Base-by-base conservation (phyloP, 148 eudicot species). In the Pouteria glomerata region DNA sequence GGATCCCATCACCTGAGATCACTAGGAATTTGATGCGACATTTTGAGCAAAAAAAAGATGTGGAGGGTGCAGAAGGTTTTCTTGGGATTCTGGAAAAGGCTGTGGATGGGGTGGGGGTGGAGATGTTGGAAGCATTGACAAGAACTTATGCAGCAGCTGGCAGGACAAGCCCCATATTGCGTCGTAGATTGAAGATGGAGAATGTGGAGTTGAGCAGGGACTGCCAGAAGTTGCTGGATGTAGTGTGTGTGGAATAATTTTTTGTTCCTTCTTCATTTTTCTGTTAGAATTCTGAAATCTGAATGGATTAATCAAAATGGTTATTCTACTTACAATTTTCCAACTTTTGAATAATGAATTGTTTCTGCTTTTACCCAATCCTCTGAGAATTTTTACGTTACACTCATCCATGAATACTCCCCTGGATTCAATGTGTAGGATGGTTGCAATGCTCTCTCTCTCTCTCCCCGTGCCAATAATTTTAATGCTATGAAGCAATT, bases 161-260 rank as follows among this genome's bases (percentile, higher is more conserved):
- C 61, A 91, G 68, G 75, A 91, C 82, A 58, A 91, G 82, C 73
- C 86, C 91, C 37, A 76, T 85, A 2, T 65, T 94, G 81, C 73
- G 79, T 55, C 89, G 88, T 19, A 76, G 96, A 73, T 57, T 94
- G 79, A 94, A 88, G 80, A 91, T 94, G 98, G 97, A 91, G 81
- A 91, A 89, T 68, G 82, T 89, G 23, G 93, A 91, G 81, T 82
- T 91, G 80, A 86, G 87, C 48, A 92, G 85, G 7, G 91, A 76
- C 59, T 85, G 89, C 73, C 84, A 84, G 82, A 84, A 77, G 73
- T 82, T 91, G 78, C 88, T 95, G 19, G 84, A 89, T 52, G 80
- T 27, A 59, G 78, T 91, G 35, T 81, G 82, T 45, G 66, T 35
- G 50, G 85, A 81, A 68, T 85, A 86, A 88, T 70, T 65, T n/a